Evolutionary conservation across 345 rosid species (phyloP), one percentile per base, ranked within the genome.

Genomic region (Hevea brasiliensis): DNA sequence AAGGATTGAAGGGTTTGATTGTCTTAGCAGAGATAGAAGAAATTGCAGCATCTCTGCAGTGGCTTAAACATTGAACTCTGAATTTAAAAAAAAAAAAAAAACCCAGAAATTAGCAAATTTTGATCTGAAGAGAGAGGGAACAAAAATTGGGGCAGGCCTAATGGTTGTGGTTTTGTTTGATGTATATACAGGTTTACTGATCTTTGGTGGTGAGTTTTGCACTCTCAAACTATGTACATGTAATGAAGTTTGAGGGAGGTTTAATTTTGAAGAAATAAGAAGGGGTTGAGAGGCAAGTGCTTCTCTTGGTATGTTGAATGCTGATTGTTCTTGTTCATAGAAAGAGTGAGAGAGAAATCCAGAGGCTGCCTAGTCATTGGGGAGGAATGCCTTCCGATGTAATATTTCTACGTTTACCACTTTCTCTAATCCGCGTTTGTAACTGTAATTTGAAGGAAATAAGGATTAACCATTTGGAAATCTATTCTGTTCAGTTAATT

Each of bases 1-100:
- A 53, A 89, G 96, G 75, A 84, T 92, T 50, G 97, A 92, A 85
- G 97, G 97, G 50, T 92, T 92, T 50, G 89, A 90, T 76, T 88
- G 93, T 72, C 86, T 85, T 21, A 80, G 75, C 83, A 64, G 89
- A 73, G 87, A 90, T 71, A 55, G 84, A 40, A 85, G 82, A 70
- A 83, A 79, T 78, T 84, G 92, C 72, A 87, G 93, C 83, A 87
- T 92, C 84, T 74, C 89, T 53, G 91, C 97, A 6, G 83, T 90
- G 84, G 96, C 94, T 23, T 90, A 81, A 76, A 26, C 14, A 7
- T 75, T 67, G 6, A 40, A 42, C 24, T 50, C 29, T 60, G 53
- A 9, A 50, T 8, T n/a, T 24, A 17, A 64, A 42, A 17, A 71
- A 69, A 13, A 4, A 20, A 14, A 68, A 48, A n/a, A 71, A 66